Conservation (phyloP, 2,329 filamentous ascomycete genomes). For the Colletotrichum agaves region DNA sequence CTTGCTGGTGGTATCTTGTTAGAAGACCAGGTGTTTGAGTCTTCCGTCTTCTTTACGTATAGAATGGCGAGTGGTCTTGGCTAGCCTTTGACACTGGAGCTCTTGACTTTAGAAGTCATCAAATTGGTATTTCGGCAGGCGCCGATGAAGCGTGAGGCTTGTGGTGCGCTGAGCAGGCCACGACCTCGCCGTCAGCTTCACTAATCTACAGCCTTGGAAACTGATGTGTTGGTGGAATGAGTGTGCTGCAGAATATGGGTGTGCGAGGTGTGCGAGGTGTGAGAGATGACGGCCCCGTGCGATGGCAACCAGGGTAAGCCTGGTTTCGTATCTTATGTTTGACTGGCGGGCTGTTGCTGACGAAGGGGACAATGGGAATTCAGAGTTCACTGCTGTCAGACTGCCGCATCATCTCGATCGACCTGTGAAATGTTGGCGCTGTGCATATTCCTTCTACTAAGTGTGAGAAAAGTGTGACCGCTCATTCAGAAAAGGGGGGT, state of each 20-base stretch:
- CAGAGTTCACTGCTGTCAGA: slow-evolving; percentile 1
- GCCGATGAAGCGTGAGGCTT: background rate
- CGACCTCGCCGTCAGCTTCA: slow-evolving; percentile 12
- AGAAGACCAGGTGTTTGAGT: background rate
- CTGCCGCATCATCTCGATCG: slow-evolving; percentile 1
- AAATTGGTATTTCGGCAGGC: slow-evolving; percentile 7
- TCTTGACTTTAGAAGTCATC: slow-evolving; percentile 9
- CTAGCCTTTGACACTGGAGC: background rate
- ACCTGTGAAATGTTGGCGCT: background rate
- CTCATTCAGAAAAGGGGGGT: background rate
- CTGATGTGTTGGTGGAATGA: background rate
- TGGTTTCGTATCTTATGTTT: slow-evolving; percentile 12
- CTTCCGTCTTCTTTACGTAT: background rate
- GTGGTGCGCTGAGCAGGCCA: slow-evolving; percentile 10
- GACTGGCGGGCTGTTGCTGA: slow-evolving; percentile 8
- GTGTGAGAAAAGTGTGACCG: too few species aligned
- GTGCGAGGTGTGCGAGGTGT: too few species aligned
- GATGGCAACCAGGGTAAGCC: background rate
- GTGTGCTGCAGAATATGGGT: background rate
- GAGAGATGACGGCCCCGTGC: background rate
- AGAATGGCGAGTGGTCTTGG: background rate
- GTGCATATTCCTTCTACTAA: too few species aligned
- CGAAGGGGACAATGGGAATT: slow-evolving; percentile 14
- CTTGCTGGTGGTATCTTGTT: background rate
- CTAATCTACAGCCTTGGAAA: background rate